Base-by-base conservation (phyloP, 352 stramenopile genomes). In the Phytophthora pistaciae region DNA sequence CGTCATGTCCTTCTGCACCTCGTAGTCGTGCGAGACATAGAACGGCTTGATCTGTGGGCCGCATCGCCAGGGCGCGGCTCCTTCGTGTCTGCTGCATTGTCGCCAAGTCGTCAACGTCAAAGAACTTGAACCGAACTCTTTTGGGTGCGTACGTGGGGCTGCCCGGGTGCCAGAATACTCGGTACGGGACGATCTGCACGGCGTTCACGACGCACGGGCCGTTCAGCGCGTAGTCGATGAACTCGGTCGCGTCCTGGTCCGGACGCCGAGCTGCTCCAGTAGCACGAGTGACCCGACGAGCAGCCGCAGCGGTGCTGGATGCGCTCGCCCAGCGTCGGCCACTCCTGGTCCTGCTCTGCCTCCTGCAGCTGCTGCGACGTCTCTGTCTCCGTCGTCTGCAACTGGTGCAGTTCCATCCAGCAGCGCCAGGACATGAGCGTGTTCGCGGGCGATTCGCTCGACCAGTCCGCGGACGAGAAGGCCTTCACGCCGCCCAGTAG, bases 201-300 rank as follows among this genome's bases (percentile, higher is more conserved):
- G 75, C 66, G 23, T 63, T 87, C 25, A 94, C 77, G 11, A 94
- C 64, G 61, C 85, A 92, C 10, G 82, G 70, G 7, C 75, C 82
- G 21, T 82, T 79, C 4, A 92, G 61, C 5, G 73, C 60, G 64
- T 96, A 96, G 69, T 93, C 85, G 44, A 96, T 96, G 60, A 80
- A 94, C 38, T 96, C 88, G 0, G 55, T 70, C 4, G 87, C 82
- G 63, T 91, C 74, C 63, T 82, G 70, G 49, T 89, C 71, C 9
- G 3, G 88, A 94, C 14, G 85, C 83, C 42, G 86, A 92, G 68
- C 88, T 95, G 82, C 89, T 96, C 89, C 89, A 96, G 70, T 94
- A 96, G 78, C 89, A 96, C 42, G 84, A 91, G 48, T 83, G 83
- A 3, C 84, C 85, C 4, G 75, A 81, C 4, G 86, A 93, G 68